A percentile compares a stretch with the other conserved stretches of the same genome.
These are phyloP conservation scores for Irpex lacteus DNA, from an alignment of 1,284 basidiomycete species.

Conservation along the genomic window DNA sequence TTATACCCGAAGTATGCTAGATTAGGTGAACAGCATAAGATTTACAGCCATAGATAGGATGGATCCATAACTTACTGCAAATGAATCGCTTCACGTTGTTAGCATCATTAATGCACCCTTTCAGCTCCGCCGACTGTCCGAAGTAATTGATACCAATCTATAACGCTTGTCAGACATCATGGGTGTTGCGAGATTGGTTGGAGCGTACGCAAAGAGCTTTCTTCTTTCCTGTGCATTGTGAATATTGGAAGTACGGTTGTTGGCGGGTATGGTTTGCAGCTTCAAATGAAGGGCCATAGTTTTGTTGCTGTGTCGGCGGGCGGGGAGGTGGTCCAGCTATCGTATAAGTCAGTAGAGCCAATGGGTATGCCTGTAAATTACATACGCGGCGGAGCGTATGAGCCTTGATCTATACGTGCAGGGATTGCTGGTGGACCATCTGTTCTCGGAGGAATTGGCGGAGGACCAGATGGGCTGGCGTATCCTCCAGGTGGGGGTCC, in stretches of 20 bases:
- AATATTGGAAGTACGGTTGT: conserved; percentile 72
- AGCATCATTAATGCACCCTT: conserved; percentile 89
- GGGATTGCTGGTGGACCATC: conserved; percentile 21
- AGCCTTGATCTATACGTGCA: conserved; percentile 7
- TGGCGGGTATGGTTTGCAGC: conserved; percentile 45
- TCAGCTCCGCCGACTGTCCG: conserved; percentile 58
- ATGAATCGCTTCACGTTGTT: conserved; percentile 76
- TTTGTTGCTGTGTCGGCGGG: conserved; percentile 64
- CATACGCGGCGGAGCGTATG: conserved; percentile 30
- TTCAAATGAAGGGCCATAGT: conserved; percentile 65
- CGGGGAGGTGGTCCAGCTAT: conserved; percentile 40
- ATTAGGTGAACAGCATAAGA: background rate
- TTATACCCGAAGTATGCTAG: conserved; percentile 69
- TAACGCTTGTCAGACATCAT: background rate
- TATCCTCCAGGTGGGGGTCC: conserved; percentile 26
- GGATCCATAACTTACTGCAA: conserved; percentile 42
- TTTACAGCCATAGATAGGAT: background rate
- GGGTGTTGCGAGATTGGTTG: background rate
- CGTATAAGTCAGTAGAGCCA: background rate
- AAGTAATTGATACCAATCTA: conserved; percentile 86
- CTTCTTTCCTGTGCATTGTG: conserved; percentile 78
- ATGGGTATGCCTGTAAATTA: background rate
- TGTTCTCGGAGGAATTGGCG: conserved; percentile 21
- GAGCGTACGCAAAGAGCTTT: conserved; percentile 73
- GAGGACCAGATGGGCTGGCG: conserved; percentile 14